Conservation (phyloP, 805 yeast species). For the Starmera quercuum region DNA sequence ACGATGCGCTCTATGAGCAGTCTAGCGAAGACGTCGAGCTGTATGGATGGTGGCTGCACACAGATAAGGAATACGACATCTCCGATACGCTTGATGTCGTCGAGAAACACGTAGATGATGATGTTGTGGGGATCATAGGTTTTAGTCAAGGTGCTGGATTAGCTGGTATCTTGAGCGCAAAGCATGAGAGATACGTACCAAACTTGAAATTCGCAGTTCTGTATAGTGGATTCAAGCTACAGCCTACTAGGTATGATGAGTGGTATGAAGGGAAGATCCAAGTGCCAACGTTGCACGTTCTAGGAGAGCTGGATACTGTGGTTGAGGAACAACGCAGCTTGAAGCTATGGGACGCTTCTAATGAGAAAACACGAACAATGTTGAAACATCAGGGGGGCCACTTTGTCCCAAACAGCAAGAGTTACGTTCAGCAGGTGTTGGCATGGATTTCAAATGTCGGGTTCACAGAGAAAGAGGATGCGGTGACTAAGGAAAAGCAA, state of each 20-base stretch:
- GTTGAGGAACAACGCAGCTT: slow-evolving; percentile 66
- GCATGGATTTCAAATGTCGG: slow-evolving; percentile 22
- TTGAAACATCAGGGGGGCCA: slow-evolving; percentile 94
- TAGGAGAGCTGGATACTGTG: slow-evolving; percentile 85
- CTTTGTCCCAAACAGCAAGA: slow-evolving; percentile 83
- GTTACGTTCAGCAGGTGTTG: slow-evolving; percentile 24
- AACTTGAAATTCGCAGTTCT: slow-evolving; percentile 31
- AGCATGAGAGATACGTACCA: slow-evolving; percentile 39
- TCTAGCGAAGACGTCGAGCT: slow-evolving; percentile 25
- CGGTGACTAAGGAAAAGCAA: slow-evolving; percentile 1
- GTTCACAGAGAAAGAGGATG: slow-evolving; percentile 1
- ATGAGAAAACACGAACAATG: slow-evolving; percentile 31
- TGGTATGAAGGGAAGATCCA: slow-evolving; percentile 12
- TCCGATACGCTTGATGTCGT: slow-evolving; percentile 31
- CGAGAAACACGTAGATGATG: slow-evolving; percentile 30
- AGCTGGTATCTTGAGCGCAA: slow-evolving; percentile 52
- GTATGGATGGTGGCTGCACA: slow-evolving; percentile 68
- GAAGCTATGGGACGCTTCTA: slow-evolving; percentile 45
- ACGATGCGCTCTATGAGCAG: slow-evolving; percentile 62
- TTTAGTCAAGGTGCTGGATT: slow-evolving; percentile 93
- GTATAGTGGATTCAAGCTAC: slow-evolving; percentile 55
- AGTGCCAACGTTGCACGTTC: slow-evolving; percentile 54
- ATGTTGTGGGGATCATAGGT: slow-evolving; percentile 76
- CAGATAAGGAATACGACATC: slow-evolving; percentile 20
- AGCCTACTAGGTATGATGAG: slow-evolving; percentile 17